Evolutionary conservation across 2,329 filamentous ascomycete species (phyloP).

Genomic region (Trichoderma gracile): DNA sequence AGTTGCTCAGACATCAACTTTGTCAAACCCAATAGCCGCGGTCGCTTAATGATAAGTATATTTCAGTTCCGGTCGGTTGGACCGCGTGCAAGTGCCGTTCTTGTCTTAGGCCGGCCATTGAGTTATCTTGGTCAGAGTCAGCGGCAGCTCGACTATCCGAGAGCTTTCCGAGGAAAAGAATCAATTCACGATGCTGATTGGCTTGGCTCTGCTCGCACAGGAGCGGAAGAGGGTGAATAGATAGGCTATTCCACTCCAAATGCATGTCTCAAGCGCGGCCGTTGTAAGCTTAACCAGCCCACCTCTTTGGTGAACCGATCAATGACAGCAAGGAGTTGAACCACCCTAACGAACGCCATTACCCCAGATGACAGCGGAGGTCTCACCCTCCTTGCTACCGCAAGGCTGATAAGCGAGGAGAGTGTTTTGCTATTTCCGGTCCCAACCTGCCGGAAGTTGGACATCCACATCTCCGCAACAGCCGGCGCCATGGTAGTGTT

Average conservation of each 20-base stretch:
- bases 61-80: background rate
- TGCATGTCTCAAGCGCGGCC: background rate
- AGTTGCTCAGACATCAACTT: background rate
- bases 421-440: slow-evolving; percentile 18
- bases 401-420: slow-evolving; percentile 2
- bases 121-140: slow-evolving; percentile 1
- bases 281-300: slow-evolving; percentile 15
- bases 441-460: background rate
- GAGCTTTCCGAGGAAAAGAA: background rate
- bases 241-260: background rate
- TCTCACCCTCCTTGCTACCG: slow-evolving; percentile 2
- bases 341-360: background rate
- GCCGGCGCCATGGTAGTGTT: slow-evolving; percentile 5
- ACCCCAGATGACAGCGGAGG: slow-evolving; percentile 2
- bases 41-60: slow-evolving; percentile 1
- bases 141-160: background rate
- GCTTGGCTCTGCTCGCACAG: background rate
- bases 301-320: background rate
- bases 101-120: background rate
- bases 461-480: slow-evolving; percentile 12
- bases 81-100: background rate
- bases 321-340: background rate
- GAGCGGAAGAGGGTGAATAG: background rate
- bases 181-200: background rate
- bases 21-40: slow-evolving; percentile 11